A percentile compares a stretch with the other conserved stretches of the same genome.
Conservation (phyloP, 176 grass and related monocot genomes). For the Bromus sterilis region DNA sequence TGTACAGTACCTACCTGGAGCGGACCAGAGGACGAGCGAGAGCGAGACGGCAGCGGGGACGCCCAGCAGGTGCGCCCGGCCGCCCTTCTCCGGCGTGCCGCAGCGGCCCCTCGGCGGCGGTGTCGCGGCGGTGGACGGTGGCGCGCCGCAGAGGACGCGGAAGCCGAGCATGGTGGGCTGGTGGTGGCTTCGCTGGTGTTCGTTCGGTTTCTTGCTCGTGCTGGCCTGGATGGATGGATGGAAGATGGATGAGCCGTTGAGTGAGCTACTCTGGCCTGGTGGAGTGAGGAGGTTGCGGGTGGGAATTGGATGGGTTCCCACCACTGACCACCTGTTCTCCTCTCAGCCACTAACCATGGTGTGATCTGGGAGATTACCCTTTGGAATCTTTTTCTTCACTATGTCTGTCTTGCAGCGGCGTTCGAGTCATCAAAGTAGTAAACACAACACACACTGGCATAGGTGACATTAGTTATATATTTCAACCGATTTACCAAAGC, state of each 20-base stretch:
- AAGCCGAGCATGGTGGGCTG: slow-evolving; percentile 21
- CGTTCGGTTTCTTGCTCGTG: not conserved
- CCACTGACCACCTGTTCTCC: slow-evolving; percentile 2
- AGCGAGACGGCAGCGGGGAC: slow-evolving; percentile 43
- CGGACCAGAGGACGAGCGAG: slow-evolving; percentile 59
- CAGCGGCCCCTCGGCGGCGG: not conserved
- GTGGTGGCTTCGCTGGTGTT: not conserved
- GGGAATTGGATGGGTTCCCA: not conserved
- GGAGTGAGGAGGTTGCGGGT: not conserved
- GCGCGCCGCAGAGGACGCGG: slow-evolving; percentile 7
- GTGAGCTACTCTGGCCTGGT: not conserved
- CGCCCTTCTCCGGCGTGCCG: slow-evolving; percentile 5
- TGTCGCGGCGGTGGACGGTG: not conserved
- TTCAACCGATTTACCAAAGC: too few species aligned
- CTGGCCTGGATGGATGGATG: not conserved
- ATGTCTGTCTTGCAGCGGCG: not conserved
- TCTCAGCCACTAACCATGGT: slow-evolving; percentile 21
- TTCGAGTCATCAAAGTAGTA: too few species aligned
- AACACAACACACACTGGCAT: too few species aligned
- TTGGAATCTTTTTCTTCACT: not conserved
- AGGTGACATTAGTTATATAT: too few species aligned
- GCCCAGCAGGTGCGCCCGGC: slow-evolving; percentile 20
- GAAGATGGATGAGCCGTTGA: not conserved
- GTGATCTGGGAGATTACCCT: not conserved
- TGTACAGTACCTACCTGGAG: slow-evolving; percentile 42